A percentile compares a stretch with the other conserved stretches of the same genome.
phyloP scores from a whole-genome alignment of 441 rosid species.

The Bocquillonia castaneifolia region DNA sequence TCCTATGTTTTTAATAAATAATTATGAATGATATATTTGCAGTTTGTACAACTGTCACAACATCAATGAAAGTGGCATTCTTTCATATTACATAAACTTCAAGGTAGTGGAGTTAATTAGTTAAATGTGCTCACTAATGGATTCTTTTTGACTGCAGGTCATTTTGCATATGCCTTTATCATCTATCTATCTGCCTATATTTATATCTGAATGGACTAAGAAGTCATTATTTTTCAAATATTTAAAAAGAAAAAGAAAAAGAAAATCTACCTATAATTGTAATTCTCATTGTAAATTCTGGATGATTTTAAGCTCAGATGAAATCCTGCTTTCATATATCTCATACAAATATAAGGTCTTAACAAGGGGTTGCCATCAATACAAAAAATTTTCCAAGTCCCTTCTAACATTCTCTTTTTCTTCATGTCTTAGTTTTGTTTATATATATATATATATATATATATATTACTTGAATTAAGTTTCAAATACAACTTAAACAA shows the following conservation, averaged over 20 bases:
- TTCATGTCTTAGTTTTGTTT: neutral
- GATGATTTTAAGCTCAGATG: neutral
- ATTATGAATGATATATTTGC: conserved; percentile 2
- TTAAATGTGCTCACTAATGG: neutral
- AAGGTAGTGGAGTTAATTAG: neutral
- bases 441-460: no score
- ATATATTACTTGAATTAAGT: no score
- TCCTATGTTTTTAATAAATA: neutral
- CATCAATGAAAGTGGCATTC: neutral
- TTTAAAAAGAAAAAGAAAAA: no score
- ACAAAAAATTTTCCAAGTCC: no score
- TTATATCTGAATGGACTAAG: neutral
- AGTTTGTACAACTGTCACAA: neutral
- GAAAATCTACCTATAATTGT: no score
- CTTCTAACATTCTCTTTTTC: neutral
- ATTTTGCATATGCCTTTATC: no score
- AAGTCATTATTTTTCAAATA: no score
- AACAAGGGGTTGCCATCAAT: no score
- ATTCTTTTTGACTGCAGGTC: neutral
- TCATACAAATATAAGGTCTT: no score
- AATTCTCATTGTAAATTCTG: no score
- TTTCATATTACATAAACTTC: neutral
- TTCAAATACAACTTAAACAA: no score
- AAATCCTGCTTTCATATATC: neutral
- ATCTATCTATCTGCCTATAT: no score